phyloP scores from a whole-genome alignment of 345 rosid genomes.

The Salix koriyanagi region DNA sequence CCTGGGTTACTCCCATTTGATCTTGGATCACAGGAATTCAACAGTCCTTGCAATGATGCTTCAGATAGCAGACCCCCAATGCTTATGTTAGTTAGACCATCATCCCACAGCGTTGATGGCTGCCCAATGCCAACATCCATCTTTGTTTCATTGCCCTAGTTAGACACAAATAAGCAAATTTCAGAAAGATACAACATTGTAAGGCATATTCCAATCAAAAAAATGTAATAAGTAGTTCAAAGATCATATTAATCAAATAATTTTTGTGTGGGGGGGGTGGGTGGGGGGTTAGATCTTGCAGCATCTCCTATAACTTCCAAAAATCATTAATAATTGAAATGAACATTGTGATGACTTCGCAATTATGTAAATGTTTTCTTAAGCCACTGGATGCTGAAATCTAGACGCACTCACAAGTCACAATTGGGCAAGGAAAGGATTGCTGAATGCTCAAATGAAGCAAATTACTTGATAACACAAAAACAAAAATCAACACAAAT shows the following conservation, averaged over 20 bases:
- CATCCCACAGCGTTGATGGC: conserved; percentile 56
- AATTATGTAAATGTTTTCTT: not conserved
- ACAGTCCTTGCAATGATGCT: conserved; percentile 59
- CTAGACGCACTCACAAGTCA: not conserved
- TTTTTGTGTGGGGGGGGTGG: not conserved
- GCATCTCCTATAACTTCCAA: not conserved
- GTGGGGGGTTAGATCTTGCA: not conserved
- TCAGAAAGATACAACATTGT: conserved; percentile 13
- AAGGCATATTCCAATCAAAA: not conserved
- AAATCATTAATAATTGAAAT: not conserved
- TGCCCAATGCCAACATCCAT: conserved; percentile 26
- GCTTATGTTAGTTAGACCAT: conserved; percentile 61
- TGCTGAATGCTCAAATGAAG: not conserved
- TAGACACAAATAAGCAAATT: conserved; percentile 16
- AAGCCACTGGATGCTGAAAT: not conserved
- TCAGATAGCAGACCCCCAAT: conserved; percentile 81
- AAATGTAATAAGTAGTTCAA: not conserved
- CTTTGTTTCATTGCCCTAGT: conserved; percentile 44
- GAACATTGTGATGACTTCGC: not conserved
- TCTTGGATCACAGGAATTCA: conserved; percentile 22
- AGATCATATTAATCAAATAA: conserved; percentile 5
- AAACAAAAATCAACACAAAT: not conserved
- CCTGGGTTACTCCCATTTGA: conserved; percentile 32
- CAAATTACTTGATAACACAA: not conserved
- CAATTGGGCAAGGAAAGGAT: not conserved